A percentile compares a stretch with the other conserved stretches of the same genome.
phyloP scores from a whole-genome alignment of 768 basidiomycete genomes.

The Auriscalpium microsporum region DNA sequence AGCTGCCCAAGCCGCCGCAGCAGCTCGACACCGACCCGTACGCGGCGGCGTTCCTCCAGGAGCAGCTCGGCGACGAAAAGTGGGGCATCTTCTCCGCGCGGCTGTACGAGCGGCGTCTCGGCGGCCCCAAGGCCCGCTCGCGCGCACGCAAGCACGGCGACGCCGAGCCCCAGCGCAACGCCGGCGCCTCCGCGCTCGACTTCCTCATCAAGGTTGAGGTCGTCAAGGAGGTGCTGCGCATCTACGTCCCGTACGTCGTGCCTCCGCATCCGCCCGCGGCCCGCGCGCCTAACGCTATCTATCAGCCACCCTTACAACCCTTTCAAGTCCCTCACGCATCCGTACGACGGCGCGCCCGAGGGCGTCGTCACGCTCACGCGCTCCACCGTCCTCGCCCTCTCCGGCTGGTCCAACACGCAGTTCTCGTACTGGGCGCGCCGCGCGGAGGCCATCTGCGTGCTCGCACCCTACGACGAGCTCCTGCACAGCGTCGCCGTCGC shows the following conservation, averaged over 20 bases:
- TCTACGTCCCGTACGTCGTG: conserved; percentile 38
- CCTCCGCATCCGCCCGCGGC: not conserved
- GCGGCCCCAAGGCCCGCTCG: conserved; percentile 30
- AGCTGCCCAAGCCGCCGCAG: conserved; percentile 14
- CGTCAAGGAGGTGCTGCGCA: conserved; percentile 40
- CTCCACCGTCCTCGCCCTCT: conserved; percentile 37
- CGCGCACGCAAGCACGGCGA: conserved; percentile 17
- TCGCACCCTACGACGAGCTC: conserved; percentile 32
- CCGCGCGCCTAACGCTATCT: not conserved
- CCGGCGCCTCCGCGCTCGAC: conserved; percentile 38
- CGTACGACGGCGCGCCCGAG: conserved; percentile 29
- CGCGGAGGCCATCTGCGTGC: conserved; percentile 40
- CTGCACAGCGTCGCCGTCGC: conserved; percentile 33
- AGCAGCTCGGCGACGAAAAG: conserved; percentile 34
- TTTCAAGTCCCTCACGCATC: conserved; percentile 38
- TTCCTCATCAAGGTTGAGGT: conserved; percentile 47
- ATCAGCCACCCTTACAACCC: conserved; percentile 45
- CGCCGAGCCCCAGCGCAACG: conserved; percentile 20
- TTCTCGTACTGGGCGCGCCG: conserved; percentile 49
- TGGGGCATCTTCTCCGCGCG: conserved; percentile 40
- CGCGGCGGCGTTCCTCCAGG: conserved; percentile 37
- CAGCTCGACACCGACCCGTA: conserved; percentile 26
- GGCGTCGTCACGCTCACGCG: conserved; percentile 40
- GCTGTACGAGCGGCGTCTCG: conserved; percentile 37
- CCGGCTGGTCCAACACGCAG: conserved; percentile 47